A percentile compares a stretch with the other conserved stretches of the same genome.
These are phyloP conservation scores for Camellia sinensis DNA, from an alignment of 148 eudicot species.

Conservation along the genomic window DNA sequence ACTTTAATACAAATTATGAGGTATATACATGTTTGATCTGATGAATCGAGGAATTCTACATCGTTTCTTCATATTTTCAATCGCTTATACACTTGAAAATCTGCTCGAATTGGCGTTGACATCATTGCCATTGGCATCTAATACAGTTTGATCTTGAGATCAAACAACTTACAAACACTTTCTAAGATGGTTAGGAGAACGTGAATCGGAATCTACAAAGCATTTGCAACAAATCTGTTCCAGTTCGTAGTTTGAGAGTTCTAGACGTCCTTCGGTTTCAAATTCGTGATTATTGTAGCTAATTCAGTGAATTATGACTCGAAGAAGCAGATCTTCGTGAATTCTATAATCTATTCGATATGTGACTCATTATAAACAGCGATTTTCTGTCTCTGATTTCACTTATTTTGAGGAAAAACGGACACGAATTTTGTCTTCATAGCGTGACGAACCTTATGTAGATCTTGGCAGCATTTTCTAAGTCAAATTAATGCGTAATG, in stretches of 20 bases:
- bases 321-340: background rate
- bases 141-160: background rate
- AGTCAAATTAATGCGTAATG: background rate
- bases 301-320: background rate
- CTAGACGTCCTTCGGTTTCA: background rate
- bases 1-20: no score
- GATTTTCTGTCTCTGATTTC: background rate
- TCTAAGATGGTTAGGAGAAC: background rate
- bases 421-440: background rate
- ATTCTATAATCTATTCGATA: background rate
- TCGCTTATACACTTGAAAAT: background rate
- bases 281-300: background rate
- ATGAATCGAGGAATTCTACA: background rate
- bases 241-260: background rate
- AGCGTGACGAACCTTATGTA: background rate
- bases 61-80: background rate
- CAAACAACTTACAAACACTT: background rate
- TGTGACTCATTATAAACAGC: background rate
- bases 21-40: background rate
- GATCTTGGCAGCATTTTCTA: background rate
- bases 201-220: background rate
- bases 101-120: background rate
- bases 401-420: background rate
- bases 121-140: background rate
- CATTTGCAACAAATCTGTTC: background rate